These are phyloP conservation scores for Quercus aquifolioides DNA, from an alignment of 306 rosid species.

Conservation along the genomic window DNA sequence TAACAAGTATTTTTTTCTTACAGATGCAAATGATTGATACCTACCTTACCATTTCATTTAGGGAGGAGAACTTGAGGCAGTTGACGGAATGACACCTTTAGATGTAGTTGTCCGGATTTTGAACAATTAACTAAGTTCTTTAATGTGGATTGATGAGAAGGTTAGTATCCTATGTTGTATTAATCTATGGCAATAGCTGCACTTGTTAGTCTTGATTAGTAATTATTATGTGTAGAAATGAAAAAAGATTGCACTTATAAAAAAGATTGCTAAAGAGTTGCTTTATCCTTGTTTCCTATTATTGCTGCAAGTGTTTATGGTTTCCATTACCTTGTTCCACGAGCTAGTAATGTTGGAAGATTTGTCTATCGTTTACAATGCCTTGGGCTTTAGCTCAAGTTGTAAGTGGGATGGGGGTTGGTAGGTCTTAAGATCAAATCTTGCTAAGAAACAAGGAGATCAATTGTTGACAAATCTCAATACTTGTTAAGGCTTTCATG, in stretches of 20 bases:
- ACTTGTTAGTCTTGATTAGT: background rate
- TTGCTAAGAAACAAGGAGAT: background rate
- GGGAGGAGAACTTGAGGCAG: conserved; percentile 85
- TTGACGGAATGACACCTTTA: conserved; percentile 71
- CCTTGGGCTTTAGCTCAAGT: background rate
- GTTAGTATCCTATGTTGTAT: conserved; percentile 40
- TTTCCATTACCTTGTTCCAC: too few relatives aligned
- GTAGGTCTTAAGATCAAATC: background rate
- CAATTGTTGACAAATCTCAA: background rate
- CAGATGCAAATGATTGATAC: background rate
- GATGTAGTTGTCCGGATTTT: conserved; percentile 84
- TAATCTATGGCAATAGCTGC: background rate
- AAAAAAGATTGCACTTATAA: background rate
- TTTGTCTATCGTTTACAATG: too few relatives aligned
- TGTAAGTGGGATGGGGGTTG: background rate
- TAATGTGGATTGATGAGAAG: conserved; percentile 97
- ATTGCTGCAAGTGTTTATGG: too few relatives aligned
- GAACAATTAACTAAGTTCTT: conserved; percentile 82
- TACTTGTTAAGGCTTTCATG: background rate
- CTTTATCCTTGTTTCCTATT: too few relatives aligned
- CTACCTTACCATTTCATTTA: conserved; percentile 26
- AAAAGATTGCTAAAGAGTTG: too few relatives aligned
- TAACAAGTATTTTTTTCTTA: background rate
- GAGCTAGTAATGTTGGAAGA: too few relatives aligned
- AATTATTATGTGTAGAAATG: background rate